These are phyloP conservation scores for Colletotrichum sp. DNA, from an alignment of 2,329 filamentous ascomycete genomes.

Conservation along the genomic window DNA sequence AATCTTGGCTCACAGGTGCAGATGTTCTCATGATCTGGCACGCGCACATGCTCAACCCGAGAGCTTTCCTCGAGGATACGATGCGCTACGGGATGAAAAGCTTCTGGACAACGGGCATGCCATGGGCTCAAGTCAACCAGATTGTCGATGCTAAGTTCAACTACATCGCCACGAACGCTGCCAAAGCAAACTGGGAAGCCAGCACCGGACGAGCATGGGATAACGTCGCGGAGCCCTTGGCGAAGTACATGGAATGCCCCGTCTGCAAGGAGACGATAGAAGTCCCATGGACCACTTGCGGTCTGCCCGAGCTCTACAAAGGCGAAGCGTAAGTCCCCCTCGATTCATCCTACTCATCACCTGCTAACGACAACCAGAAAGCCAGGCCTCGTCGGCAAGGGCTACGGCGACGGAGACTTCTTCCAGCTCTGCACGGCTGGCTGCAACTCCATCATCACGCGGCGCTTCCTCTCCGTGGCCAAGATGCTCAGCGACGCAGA, in stretches of 20 bases:
- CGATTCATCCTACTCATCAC: fast-evolving
- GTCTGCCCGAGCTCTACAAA: constrained; percentile 32
- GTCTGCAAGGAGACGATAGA: constrained; percentile 47
- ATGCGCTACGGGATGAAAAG: constrained; percentile 60
- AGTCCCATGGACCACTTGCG: constrained; percentile 67
- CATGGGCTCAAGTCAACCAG: constrained; percentile 65
- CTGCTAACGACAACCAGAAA: background rate
- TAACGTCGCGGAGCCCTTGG: constrained; percentile 55
- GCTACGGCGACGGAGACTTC: constrained; percentile 67
- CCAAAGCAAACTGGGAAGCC: constrained; percentile 50
- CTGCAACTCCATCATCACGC: constrained; percentile 58
- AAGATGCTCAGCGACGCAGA: constrained; percentile 66
- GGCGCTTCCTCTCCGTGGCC: constrained; percentile 63
- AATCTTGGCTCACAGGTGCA: constrained; percentile 24
- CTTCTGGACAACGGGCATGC: constrained; percentile 68
- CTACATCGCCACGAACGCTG: constrained; percentile 53
- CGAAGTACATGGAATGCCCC: constrained; percentile 61
- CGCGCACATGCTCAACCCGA: constrained; percentile 78
- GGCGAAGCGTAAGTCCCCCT: constrained; percentile 27
- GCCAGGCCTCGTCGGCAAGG: constrained; percentile 50
- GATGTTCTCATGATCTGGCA: constrained; percentile 85
- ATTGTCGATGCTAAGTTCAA: constrained; percentile 65
- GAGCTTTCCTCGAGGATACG: constrained; percentile 76
- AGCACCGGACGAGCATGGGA: constrained; percentile 62
- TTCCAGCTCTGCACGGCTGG: constrained; percentile 45